phyloP scores from a whole-genome alignment of 768 basidiomycete genomes.

The Podaxis rugospora region DNA sequence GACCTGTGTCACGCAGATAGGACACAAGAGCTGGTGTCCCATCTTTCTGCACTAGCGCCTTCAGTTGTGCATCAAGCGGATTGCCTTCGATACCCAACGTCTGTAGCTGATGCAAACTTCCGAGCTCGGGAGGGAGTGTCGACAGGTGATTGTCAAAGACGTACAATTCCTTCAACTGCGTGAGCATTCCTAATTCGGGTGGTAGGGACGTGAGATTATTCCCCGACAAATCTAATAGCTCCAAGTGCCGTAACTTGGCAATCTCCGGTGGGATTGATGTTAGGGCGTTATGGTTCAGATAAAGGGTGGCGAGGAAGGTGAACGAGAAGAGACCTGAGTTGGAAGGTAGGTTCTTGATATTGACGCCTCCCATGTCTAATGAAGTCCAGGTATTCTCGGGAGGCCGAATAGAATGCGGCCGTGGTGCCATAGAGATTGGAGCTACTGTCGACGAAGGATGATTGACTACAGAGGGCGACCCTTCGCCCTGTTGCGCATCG shows the following conservation, averaged over 20 bases:
- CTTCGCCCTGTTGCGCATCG: conserved; percentile 9
- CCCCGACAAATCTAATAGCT: conserved; percentile 86
- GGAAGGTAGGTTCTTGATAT: conserved; percentile 84
- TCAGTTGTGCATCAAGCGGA: conserved; percentile 74
- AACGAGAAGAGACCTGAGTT: conserved; percentile 76
- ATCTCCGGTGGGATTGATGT: conserved; percentile 78
- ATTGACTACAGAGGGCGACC: conserved; percentile 34
- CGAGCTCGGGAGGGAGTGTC: conserved; percentile 82
- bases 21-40: conserved; percentile 88
- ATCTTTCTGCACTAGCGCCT: conserved; percentile 85
- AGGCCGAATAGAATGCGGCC: conserved; percentile 58
- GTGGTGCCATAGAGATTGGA: conserved; percentile 63
- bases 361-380: conserved; percentile 94
- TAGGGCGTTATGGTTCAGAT: conserved; percentile 93
- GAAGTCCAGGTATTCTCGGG: conserved; percentile 83
- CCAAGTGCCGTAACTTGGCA: conserved; percentile 76
- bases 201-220: conserved; percentile 79
- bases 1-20: conserved; percentile 91
- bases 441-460: conserved; percentile 77
- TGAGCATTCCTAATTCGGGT: conserved; percentile 87
- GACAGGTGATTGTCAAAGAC: conserved; percentile 94
- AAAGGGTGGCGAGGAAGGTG: conserved; percentile 90
- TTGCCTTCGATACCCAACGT: conserved; percentile 98
- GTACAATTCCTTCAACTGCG: conserved; percentile 85
- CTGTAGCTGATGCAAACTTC: conserved; percentile 87